These are phyloP conservation scores for Candida arabinofermentans DNA, from an alignment of 805 yeast genomes.

Conservation along the genomic window DNA sequence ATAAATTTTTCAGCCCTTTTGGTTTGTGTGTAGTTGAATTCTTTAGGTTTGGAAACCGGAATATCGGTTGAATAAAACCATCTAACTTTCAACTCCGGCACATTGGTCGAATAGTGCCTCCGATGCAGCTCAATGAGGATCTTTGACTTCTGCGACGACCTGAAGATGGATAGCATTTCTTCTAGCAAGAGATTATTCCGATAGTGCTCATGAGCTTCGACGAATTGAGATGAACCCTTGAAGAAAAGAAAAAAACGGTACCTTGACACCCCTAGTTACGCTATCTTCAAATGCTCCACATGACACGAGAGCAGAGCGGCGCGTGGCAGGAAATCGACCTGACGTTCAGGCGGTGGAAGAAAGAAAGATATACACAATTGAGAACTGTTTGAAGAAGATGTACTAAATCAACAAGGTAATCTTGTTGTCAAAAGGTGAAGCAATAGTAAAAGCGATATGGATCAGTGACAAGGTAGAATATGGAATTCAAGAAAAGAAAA, in stretches of 20 bases:
- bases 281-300: too few species aligned
- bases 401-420: too few species aligned
- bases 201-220: too few species aligned
- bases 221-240: too few species aligned
- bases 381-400: too few species aligned
- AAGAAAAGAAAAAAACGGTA: too few species aligned
- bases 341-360: too few species aligned
- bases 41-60: slow-evolving; percentile 64
- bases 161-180: background rate
- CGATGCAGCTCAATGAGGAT: background rate
- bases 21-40: slow-evolving; percentile 48
- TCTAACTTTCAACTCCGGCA: slow-evolving; percentile 17
- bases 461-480: background rate
- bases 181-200: too few species aligned
- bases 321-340: too few species aligned
- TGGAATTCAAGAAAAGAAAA: background rate
- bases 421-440: background rate
- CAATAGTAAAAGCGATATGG: background rate
- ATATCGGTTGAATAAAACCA: slow-evolving; percentile 88
- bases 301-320: too few species aligned
- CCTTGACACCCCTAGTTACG: too few species aligned
- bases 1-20: slow-evolving; percentile 55
- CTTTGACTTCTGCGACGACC: background rate
- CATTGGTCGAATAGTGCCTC: slow-evolving; percentile 1
- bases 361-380: too few species aligned